Conservation (phyloP, 305 asterid species). For the Fraxinus xanthoxyloides region DNA sequence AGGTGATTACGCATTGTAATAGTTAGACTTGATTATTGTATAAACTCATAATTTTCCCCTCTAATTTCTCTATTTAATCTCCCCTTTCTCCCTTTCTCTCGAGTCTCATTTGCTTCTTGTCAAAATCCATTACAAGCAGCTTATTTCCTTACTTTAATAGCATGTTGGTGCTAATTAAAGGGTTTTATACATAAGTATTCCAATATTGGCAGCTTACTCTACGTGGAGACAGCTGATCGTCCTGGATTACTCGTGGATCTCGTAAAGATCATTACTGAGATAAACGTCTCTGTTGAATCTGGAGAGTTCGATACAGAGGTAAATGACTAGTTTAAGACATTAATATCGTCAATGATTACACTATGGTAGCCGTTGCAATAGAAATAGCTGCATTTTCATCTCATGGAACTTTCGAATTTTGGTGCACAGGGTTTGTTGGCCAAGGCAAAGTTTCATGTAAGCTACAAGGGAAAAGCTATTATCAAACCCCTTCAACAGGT, state of each 20-base stretch:
- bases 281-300: slow-evolving; percentile 69
- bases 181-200: slow-evolving; percentile 8
- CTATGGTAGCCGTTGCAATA: not conserved
- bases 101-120: not conserved
- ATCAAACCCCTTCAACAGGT: slow-evolving; percentile 96
- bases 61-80: not conserved
- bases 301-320: slow-evolving; percentile 98
- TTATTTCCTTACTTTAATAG: not conserved
- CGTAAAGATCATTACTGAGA: slow-evolving; percentile 77
- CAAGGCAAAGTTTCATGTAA: slow-evolving; percentile 90
- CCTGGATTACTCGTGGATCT: slow-evolving; percentile 95
- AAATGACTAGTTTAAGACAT: not conserved
- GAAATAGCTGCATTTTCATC: not conserved
- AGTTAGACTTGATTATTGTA: not conserved
- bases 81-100: not conserved
- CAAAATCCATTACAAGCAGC: not conserved
- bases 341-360: not conserved
- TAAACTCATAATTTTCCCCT: not conserved
- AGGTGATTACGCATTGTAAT: not conserved
- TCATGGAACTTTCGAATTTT: not conserved
- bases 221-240: slow-evolving; percentile 79
- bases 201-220: slow-evolving; percentile 65
- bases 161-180: not conserved
- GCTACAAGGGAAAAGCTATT: slow-evolving; percentile 79
- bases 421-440: slow-evolving; percentile 77